Base-by-base conservation (phyloP, 768 basidiomycete species). In the Amanita jacksonii region DNA sequence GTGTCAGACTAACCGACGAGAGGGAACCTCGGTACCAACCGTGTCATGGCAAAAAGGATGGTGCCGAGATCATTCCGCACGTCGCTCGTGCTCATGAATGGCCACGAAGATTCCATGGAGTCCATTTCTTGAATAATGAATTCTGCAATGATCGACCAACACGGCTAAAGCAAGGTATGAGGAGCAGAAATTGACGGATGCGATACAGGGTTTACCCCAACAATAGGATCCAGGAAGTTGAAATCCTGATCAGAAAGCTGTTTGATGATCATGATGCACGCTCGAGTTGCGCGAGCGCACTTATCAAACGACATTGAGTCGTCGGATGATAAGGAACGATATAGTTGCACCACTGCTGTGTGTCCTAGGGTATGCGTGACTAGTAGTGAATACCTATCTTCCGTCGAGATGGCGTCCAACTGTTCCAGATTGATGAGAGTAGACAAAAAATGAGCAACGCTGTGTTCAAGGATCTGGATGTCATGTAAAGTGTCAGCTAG, bases 141-240 rank as follows among this genome's bases (percentile, higher is more conserved):
- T 56, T 84, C 81, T 40, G 81, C 78, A 28, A 73, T 77, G 42
- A 67, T 68, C 12, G 78, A 77, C 85, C 85, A 85, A 51, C 82
- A 85, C 7, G 77, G 73, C 84, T 84, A 51, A 24, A 51, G 12
- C 40, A 27, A 34, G 31, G 53, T 38, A 23, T 39, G 23, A 46
- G 53, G 33, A 51, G 34, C 45, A 9, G 46, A 30, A 45, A 34
- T 33, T 49, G 27, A 12, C 27, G 12, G 27, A 28, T 12, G 27
- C 6, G 41, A 9, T 35, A 30, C 30, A 16, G 25, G 13, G 32
- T 81, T 51, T 65, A 86, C 84, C 41, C 79, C 82, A 49, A 86
- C 69, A 50, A 86, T 75, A 19, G 85, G 85, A 62, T 88, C 85
- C n/a, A 86, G 68, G 59, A 76, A 81, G 30, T 73, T 70, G 49